Percentiles rank a stretch among this genome's conserved stretches.
These are phyloP conservation scores for Emericellopsis terricola DNA, from an alignment of 495 filamentous ascomycete genomes.

Conservation along the genomic window DNA sequence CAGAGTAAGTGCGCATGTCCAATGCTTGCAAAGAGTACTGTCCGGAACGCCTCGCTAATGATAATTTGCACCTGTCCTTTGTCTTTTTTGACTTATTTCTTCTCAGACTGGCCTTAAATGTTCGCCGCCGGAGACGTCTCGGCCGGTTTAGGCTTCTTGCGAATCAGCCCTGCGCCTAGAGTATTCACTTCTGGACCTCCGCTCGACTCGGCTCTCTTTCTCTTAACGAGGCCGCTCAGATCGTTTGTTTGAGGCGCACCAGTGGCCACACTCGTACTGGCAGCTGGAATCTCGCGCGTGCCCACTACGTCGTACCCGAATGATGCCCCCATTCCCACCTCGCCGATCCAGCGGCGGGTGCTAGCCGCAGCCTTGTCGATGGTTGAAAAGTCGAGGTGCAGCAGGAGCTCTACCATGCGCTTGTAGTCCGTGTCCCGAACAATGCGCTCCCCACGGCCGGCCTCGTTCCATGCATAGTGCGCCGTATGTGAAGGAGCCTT, in stretches of 20 bases:
- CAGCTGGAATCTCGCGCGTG: constrained; percentile 12
- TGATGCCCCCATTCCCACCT: constrained; percentile 16
- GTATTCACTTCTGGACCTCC: constrained; percentile 6
- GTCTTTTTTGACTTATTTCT: too few relatives aligned
- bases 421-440: constrained; percentile 59
- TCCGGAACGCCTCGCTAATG: too few relatives aligned
- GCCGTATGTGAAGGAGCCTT: constrained; percentile 27
- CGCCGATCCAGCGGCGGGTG: constrained; percentile 53
- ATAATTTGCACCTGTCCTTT: too few relatives aligned
- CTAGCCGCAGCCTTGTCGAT: constrained; percentile 46
- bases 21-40: too few relatives aligned
- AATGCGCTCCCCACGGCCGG: constrained; percentile 50
- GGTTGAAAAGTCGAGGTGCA: constrained; percentile 72
- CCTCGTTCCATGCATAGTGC: constrained; percentile 50
- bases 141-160: constrained; percentile 38
- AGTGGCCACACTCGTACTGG: background rate
- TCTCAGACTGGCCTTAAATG: too few relatives aligned
- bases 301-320: constrained; percentile 28
- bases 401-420: constrained; percentile 53
- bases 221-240: constrained; percentile 18
- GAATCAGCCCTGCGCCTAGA: constrained; percentile 9
- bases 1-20: too few relatives aligned
- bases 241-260: constrained; percentile 10
- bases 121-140: too few relatives aligned
- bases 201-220: constrained; percentile 11